phyloP scores from a whole-genome alignment of 768 basidiomycete species.

The Cytidiella melzeri region DNA sequence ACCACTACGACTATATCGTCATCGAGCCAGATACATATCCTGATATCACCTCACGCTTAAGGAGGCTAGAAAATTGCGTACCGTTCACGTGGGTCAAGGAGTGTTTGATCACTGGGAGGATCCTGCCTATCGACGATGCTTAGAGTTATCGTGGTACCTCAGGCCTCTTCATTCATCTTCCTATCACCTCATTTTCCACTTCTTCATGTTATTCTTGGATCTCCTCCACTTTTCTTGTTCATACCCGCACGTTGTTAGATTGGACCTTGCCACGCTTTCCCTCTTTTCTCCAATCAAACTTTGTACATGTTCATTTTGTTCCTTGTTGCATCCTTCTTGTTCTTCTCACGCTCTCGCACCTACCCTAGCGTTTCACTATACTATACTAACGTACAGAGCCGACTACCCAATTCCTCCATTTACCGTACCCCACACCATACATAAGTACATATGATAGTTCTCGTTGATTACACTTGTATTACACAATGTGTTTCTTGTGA shows the following conservation, averaged over 20 bases:
- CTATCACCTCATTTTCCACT: not conserved
- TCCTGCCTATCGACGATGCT: constrained; percentile 24
- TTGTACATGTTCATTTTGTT: not conserved
- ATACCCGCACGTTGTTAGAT: too few relatives aligned
- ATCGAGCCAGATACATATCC: constrained; percentile 42
- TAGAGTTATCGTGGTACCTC: not conserved
- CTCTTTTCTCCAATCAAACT: not conserved
- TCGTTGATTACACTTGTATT: not conserved
- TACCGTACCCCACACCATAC: too few relatives aligned
- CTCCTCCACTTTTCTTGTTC: not conserved
- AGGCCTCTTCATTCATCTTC: not conserved
- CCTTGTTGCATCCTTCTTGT: not conserved
- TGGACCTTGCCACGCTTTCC: not conserved
- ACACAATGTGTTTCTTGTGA: not conserved
- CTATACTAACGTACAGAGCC: not conserved
- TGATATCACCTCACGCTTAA: constrained; percentile 17
- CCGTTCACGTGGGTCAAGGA: constrained; percentile 73
- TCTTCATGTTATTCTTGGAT: not conserved
- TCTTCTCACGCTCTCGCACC: not conserved
- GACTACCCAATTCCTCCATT: not conserved
- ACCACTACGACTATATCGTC: constrained; percentile 55
- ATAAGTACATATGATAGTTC: not conserved
- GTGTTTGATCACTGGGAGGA: constrained; percentile 59
- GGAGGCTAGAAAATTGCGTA: constrained; percentile 32
- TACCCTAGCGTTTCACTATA: too few relatives aligned